Conservation (phyloP, 305 asterid species). For the Coffea humblotiana region DNA sequence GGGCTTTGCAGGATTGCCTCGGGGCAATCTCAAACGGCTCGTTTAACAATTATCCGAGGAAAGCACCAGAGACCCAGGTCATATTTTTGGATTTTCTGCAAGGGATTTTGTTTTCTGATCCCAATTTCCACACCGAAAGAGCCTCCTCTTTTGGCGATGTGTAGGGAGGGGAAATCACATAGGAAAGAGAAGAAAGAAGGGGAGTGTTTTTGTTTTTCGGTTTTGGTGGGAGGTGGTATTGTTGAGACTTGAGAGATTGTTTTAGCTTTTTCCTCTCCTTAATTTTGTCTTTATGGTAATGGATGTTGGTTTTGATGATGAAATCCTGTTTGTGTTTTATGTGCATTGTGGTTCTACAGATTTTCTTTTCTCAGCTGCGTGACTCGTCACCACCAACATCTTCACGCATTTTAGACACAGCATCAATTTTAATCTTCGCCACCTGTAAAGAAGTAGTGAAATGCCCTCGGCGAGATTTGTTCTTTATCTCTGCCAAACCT, state of each 20-base stretch:
- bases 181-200: conserved; percentile 23
- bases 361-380: conserved; percentile 35
- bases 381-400: conserved; percentile 47
- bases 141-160: conserved; percentile 15
- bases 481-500: conserved; percentile 28
- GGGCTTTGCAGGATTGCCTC: conserved; percentile 31
- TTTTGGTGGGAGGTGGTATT: conserved; percentile 15
- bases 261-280: conserved; percentile 17
- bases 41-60: conserved; percentile 29
- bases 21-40: conserved; percentile 47
- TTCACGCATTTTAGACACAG: conserved; percentile 30
- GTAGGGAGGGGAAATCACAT: conserved; percentile 8
- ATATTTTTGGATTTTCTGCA: conserved; percentile 44
- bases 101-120: conserved; percentile 37
- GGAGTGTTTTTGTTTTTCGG: background rate
- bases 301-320: conserved; percentile 40
- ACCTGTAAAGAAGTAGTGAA: conserved; percentile 60
- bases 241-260: conserved; percentile 12
- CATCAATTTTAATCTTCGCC: conserved; percentile 33
- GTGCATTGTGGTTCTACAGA: conserved; percentile 53
- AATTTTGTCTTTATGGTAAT: conserved; percentile 26
- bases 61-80: conserved; percentile 48
- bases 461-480: conserved; percentile 68
- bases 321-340: conserved; percentile 39
- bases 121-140: conserved; percentile 15